phyloP scores from a whole-genome alignment of 2,329 filamentous ascomycete genomes.

The Talaromyces albobiverticillius region DNA sequence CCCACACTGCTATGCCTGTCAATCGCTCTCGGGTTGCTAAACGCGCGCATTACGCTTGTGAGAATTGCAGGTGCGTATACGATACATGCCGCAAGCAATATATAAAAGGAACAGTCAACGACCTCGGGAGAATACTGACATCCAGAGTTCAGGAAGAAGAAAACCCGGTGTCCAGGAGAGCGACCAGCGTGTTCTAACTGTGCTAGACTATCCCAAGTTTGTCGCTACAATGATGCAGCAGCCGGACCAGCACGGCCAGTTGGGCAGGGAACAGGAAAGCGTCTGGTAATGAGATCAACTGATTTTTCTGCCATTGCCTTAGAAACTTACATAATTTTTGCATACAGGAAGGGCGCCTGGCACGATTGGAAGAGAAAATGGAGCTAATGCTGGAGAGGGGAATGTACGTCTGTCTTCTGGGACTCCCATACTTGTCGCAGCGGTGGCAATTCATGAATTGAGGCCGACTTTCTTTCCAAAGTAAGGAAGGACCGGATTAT shows the following conservation, averaged over 20 bases:
- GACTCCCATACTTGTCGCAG: too few species aligned
- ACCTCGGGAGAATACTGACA: too few species aligned
- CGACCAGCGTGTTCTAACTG: constrained; percentile 22
- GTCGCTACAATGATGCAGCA: constrained; percentile 15
- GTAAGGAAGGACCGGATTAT: not conserved
- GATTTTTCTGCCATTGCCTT: too few species aligned
- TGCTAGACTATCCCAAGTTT: constrained; percentile 18
- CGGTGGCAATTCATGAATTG: not conserved
- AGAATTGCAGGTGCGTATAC: constrained; percentile 19
- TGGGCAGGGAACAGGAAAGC: not conserved
- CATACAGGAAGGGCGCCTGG: constrained; percentile 14
- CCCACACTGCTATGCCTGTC: not conserved
- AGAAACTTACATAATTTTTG: too few species aligned
- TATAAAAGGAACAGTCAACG: too few species aligned
- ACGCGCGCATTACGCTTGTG: constrained; percentile 15
- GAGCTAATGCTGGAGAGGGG: constrained; percentile 13
- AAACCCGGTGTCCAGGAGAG: constrained; percentile 23
- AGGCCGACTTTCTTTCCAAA: not conserved
- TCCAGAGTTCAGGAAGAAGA: constrained; percentile 17
- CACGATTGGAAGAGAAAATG: constrained; percentile 17
- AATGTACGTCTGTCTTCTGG: constrained; percentile 2
- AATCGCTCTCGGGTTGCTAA: constrained; percentile 7
- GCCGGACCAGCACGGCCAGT: not conserved
- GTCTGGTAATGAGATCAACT: too few species aligned
- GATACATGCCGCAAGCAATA: not conserved